phyloP scores from a whole-genome alignment of 176 grass and related monocot species.

The Hyparrhenia diplandra region DNA sequence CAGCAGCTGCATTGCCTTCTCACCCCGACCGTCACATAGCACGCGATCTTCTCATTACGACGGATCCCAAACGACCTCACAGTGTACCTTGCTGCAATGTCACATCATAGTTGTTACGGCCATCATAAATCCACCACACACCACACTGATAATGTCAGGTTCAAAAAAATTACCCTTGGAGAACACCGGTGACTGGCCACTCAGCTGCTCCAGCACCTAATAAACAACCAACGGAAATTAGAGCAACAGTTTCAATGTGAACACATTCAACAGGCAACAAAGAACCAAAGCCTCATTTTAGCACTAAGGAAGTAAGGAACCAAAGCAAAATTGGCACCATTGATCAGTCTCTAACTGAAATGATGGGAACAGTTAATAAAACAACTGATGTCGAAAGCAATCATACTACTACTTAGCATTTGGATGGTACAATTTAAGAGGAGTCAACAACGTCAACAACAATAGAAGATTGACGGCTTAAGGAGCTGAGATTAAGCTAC shows the following conservation, averaged over 20 bases:
- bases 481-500: not conserved
- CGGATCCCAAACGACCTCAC: conserved; percentile 51
- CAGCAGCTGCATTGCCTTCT: conserved; percentile 61
- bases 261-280: too few relatives aligned
- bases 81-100: conserved; percentile 37
- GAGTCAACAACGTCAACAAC: not conserved
- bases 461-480: not conserved
- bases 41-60: too few relatives aligned
- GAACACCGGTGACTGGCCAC: conserved; percentile 67
- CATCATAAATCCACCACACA: not conserved
- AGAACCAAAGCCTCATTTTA: too few relatives aligned
- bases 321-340: not conserved
- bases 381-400: not conserved
- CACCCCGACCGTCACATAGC: too few relatives aligned
- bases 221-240: not conserved
- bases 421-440: not conserved
- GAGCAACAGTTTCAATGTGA: not conserved
- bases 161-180: conserved; percentile 55
- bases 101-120: not conserved
- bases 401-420: not conserved
- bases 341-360: not conserved
- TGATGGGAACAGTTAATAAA: not conserved
- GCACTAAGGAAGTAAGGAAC: too few relatives aligned
- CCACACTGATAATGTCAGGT: not conserved
- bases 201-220: conserved; percentile 90